phyloP scores from a whole-genome alignment of 2,329 filamentous ascomycete species.

The Dothideomycetidae sp. region DNA sequence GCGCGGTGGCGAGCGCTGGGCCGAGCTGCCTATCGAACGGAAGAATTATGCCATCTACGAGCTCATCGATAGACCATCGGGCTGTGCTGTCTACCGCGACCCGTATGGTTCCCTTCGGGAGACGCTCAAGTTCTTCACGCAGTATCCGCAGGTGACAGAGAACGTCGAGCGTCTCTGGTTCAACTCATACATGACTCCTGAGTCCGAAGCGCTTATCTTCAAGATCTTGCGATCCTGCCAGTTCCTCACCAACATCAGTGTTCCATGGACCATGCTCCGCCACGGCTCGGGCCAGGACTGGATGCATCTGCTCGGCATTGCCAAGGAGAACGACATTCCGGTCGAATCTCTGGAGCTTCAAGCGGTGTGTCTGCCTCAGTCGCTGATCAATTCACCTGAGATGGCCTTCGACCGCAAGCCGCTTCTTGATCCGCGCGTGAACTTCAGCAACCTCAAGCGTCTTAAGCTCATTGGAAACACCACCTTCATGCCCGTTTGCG shows the following conservation, averaged over 20 bases:
- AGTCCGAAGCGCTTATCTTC: conserved; percentile 37
- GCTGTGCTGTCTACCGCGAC: conserved; percentile 38
- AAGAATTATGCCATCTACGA: conserved; percentile 32
- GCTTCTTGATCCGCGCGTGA: conserved; percentile 29
- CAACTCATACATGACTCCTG: conserved; percentile 38
- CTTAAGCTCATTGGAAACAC: conserved; percentile 43
- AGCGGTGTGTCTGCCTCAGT: conserved; percentile 33
- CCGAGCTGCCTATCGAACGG: conserved; percentile 31
- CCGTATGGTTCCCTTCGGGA: conserved; percentile 36
- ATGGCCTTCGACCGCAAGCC: conserved; percentile 31
- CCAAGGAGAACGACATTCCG: conserved; percentile 24
- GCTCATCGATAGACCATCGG: conserved; percentile 31
- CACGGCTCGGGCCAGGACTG: conserved; percentile 35
- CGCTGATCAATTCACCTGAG: conserved; percentile 26
- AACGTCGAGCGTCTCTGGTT: conserved; percentile 41
- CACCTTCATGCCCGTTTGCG: conserved; percentile 37
- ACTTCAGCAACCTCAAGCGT: conserved; percentile 36
- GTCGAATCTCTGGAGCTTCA: conserved; percentile 39
- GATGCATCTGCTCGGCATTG: conserved; percentile 33
- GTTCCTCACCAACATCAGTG: conserved; percentile 33
- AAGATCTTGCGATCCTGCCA: conserved; percentile 33
- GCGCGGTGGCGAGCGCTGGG: conserved; percentile 40
- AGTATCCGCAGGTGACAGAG: conserved; percentile 31
- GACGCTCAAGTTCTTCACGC: conserved; percentile 32
- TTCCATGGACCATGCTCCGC: conserved; percentile 40